These are phyloP conservation scores for Larix kaempferi DNA, from an alignment of 75 land plant genomes.

Conservation along the genomic window DNA sequence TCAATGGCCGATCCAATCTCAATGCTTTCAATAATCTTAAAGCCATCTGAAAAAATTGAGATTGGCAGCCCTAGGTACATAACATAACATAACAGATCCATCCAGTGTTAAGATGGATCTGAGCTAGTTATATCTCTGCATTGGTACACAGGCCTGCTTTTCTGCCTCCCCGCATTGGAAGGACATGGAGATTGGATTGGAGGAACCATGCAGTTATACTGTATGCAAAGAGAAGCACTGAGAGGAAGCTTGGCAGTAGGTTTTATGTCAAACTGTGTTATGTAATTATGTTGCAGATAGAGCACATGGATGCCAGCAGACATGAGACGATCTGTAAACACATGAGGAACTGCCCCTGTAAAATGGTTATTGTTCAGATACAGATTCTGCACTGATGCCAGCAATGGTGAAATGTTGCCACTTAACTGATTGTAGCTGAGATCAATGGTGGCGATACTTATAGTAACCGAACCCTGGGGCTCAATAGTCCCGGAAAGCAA, in stretches of 20 bases:
- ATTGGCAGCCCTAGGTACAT: too few species aligned
- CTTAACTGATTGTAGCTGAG: constrained; percentile 63
- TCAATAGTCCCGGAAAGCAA: constrained; percentile 44
- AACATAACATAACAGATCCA: too few species aligned
- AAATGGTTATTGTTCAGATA: constrained; percentile 81
- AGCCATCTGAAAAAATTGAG: too few species aligned
- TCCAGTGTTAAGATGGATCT: too few species aligned
- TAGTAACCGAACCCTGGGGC: constrained; percentile 25
- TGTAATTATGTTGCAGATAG: constrained; percentile 76
- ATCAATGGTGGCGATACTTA: constrained; percentile 44
- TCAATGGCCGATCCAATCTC: too few species aligned
- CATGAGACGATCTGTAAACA: constrained; percentile 44
- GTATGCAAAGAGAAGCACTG: constrained; percentile 58
- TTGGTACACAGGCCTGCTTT: constrained; percentile 54
- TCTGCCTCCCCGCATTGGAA: constrained; percentile 52
- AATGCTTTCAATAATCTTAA: too few species aligned
- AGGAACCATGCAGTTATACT: constrained; percentile 74
- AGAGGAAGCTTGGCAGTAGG: constrained; percentile 47
- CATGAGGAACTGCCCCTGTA: constrained; percentile 57
- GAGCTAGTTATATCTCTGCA: constrained; percentile 15
- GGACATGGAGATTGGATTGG: constrained; percentile 71
- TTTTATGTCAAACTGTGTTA: constrained; percentile 38
- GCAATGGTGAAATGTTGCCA: constrained; percentile 47
- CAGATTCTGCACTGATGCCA: constrained; percentile 58
- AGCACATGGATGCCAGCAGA: constrained; percentile 46